Base-by-base conservation (phyloP, 2,329 filamentous ascomycete species). In the Chrysoporthe deuterocubensis region DNA sequence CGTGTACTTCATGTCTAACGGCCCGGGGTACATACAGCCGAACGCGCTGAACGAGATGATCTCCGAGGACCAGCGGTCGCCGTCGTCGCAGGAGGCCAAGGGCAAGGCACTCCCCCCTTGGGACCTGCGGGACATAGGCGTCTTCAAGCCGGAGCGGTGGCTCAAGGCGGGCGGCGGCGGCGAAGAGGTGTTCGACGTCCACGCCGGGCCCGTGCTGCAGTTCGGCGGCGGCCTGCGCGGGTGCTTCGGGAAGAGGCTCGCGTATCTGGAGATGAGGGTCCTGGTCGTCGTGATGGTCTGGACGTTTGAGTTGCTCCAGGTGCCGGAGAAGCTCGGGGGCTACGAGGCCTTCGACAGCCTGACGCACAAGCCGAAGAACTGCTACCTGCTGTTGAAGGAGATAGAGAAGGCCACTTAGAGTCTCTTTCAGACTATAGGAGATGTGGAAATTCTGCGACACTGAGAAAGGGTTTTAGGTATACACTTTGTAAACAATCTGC, bases 1-100 rank as follows among this genome's bases (percentile, higher is more conserved):
- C 14, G 73, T 83, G 60, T 80, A 82, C 70, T 74, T 83, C 3
- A 73, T 81, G 5, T 76, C 80, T 67, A 82, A 81, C 69, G 68
- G 67, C 1, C 61, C 65, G n/a, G 66, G 65, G 4, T 64, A 67
- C 13, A 46, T 64, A 26, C 34, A 59, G 4, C 61, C 67, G 21
- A 66, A 37, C 34, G 52, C 42, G 14, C 60, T 67, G 16, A 62
- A 64, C 4, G 57, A 64, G 26, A 9, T 6, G 9, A 64, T 64
- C 48, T 4, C 62, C n/a, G 65, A 69, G 21, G 59, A 40, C 11
- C 54, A 42, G 54, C 62, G 67, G 16, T 64, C 65, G n/a, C 46
- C 65, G 26, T 57, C 58, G 1, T 62, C 65, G 21, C 61, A 65
- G 7, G 64, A 34, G 14, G 14, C n/a, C 61, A 67, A 64, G 46